Evolutionary conservation across 345 rosid species (phyloP), one percentile per base, ranked within the genome.

Genomic region (Schrenkiella parvula): DNA sequence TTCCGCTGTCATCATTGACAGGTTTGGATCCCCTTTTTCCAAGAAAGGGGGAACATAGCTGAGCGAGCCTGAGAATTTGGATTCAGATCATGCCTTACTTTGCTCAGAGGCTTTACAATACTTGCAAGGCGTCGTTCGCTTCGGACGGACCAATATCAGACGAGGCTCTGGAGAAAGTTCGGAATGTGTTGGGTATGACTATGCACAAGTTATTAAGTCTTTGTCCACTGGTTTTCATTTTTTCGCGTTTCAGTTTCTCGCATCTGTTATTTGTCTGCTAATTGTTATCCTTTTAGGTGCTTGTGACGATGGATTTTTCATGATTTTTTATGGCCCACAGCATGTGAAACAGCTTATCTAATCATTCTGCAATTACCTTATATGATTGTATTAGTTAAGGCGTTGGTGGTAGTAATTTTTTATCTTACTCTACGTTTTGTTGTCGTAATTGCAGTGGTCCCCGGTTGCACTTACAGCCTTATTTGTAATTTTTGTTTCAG

Each of bases 91-190:
- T 88, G 95, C 95, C 95, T 46, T 88, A 82, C 70, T 86, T 78
- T 75, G 83, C 86, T 71, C 95, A 88, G 83, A 87, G 90, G 71
- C 88, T 91, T 58, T 95, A 82, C 78, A 84, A 85, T 64, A 74
- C 88, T 73, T 91, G 97, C 86, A 87, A 43, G 67, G 82, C 88
- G 7, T 83, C 96, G 0, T 88, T 88, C 83, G 82, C 95, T 2
- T 79, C 88, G 2, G 75, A 79, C 63, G 95, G 97, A 31, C 96
- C 93, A 1, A 75, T 81, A 17, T 80, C 96, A 2, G 88, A 95
- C 5, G 97, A 95, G 78, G 88, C 83, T 72, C 79, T 95, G 15
- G 90, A 88, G 70, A 89, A 57, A 59, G 89, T 84, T 61, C 90
- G 86, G 26, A 67, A 77, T 48, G 79, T 83, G 63, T 71, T 95